Base-by-base conservation (phyloP, 768 basidiomycete species). In the Boletus vinaceobasis region DNA sequence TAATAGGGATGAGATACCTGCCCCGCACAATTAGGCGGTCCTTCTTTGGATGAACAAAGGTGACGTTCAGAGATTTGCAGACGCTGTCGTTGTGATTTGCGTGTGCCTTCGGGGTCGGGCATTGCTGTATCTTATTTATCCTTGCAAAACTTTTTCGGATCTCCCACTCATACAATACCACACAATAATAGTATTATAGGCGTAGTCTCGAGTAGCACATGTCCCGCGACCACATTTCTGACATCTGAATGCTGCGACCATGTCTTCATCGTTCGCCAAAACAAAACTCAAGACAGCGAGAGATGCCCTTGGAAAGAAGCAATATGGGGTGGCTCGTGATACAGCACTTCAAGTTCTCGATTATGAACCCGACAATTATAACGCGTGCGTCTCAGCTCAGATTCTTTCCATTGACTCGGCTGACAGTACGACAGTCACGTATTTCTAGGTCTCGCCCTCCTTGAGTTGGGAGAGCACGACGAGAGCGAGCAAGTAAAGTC, bases 401-500 rank as follows among this genome's bases (percentile, higher is more conserved):
- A 33, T 35, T 23, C 57, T 21, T 48, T 33, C 42, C 19, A n/a
- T 29, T 9, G 38, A 46, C 21, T 47, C 29, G 31, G 40, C 55
- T 50, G 35, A 64, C 36, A 21, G 47, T 39, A 40, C 15, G 17
- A 31, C 67, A 98, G 95, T 5, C 82, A 88, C 67, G 88, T 97
- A 23, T 97, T 94, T 66, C 79, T 91, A 27, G 94, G 86, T 3
- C 73, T 97, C 11, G 85, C 97, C 1, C 76, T 81, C 23, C 75
- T 92, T 11, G 91, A 96, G 66, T 75, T 95, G 2, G 83, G 83
- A 27, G 79, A 89, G 50, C 69, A 75, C 21, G 80, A 85, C 37
- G 75, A 85, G 67, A 88, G 93, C 75, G 94, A 98, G 77, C 83
- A 88, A 84, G 94, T 96, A 81, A 79, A 76, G 64, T 62, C 40